Evolutionary conservation across 2,329 filamentous ascomycete species (phyloP).

Genomic region (Xylaria sp.): DNA sequence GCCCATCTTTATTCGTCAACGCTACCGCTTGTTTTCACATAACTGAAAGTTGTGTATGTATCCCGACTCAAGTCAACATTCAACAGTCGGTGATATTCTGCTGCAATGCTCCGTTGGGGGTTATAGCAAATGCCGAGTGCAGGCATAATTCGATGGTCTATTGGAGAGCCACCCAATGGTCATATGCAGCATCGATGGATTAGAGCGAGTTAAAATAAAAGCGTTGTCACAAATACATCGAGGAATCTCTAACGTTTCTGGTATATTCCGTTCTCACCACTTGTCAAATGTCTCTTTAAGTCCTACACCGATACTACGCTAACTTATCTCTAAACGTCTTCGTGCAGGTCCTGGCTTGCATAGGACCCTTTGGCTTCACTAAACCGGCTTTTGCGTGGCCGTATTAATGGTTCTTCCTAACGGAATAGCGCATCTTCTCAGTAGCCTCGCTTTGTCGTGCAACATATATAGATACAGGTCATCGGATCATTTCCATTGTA

Average conservation of each 20-base stretch:
- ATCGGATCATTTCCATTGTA: slow-evolving; percentile 33
- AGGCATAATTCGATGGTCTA: slow-evolving; percentile 11
- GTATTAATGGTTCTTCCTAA: slow-evolving; percentile 13
- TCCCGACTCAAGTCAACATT: background rate
- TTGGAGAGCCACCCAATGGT: background rate
- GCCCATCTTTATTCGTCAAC: slow-evolving; percentile 18
- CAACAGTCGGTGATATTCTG: slow-evolving; percentile 1
- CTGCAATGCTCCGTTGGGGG: slow-evolving; percentile 13
- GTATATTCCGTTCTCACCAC: slow-evolving; percentile 15
- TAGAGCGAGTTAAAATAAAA: slow-evolving; percentile 1
- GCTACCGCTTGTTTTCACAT: background rate
- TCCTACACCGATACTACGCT: slow-evolving; percentile 27
- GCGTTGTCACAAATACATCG: slow-evolving; percentile 21
- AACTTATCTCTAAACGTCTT: slow-evolving; percentile 27
- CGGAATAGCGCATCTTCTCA: slow-evolving; percentile 18
- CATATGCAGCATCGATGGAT: slow-evolving; percentile 18
- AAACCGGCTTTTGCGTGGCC: slow-evolving; percentile 18
- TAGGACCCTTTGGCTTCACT: slow-evolving; percentile 18
- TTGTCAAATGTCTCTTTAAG: slow-evolving; percentile 20
- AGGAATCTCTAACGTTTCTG: slow-evolving; percentile 1
- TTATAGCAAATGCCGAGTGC: slow-evolving; percentile 8
- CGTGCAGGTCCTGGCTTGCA: slow-evolving; percentile 32
- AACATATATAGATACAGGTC: slow-evolving; percentile 41
- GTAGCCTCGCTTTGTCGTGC: slow-evolving; percentile 29
- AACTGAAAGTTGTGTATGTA: background rate